Evolutionary conservation across 23 red algal genomes (phyloP).

Genomic region (Gracilaria caudata): DNA sequence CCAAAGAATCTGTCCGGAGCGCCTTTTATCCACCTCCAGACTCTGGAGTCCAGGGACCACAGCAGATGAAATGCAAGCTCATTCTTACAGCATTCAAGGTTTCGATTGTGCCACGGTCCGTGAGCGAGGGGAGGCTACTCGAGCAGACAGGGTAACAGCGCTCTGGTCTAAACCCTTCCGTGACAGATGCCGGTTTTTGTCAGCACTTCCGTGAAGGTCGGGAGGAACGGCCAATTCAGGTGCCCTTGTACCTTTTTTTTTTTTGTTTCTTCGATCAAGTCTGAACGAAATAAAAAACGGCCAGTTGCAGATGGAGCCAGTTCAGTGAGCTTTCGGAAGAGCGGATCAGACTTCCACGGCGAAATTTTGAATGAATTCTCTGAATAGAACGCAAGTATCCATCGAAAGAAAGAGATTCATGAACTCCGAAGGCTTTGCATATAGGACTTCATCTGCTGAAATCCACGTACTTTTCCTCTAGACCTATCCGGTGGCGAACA

Average conservation of each 20-base stretch:
- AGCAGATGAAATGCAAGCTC: neutral
- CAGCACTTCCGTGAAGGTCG: slow-evolving; percentile 2
- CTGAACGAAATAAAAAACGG: neutral
- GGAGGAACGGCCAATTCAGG: neutral
- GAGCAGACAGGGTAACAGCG: neutral
- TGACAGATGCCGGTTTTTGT: neutral
- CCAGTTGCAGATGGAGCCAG: too few species aligned
- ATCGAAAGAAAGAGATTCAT: too few species aligned
- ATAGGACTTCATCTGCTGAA: neutral
- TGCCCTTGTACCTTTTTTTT: neutral
- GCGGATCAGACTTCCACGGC: slow-evolving; percentile 4
- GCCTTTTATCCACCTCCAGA: neutral
- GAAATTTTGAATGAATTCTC: neutral
- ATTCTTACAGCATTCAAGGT: slow-evolving; percentile 7
- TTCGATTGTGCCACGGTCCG: slow-evolving; percentile 2
- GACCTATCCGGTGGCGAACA: too few species aligned
- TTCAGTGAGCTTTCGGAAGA: neutral
- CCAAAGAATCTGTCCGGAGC: neutral
- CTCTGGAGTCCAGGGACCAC: neutral
- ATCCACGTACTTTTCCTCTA: too few species aligned
- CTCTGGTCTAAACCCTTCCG: slow-evolving; percentile 5
- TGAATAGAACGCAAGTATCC: neutral
- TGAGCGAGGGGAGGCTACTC: neutral
- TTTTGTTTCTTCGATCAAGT: neutral
- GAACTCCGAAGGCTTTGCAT: too few species aligned